phyloP scores from a whole-genome alignment of 2,329 filamentous ascomycete genomes.

The Pseudomassariella vexata region DNA sequence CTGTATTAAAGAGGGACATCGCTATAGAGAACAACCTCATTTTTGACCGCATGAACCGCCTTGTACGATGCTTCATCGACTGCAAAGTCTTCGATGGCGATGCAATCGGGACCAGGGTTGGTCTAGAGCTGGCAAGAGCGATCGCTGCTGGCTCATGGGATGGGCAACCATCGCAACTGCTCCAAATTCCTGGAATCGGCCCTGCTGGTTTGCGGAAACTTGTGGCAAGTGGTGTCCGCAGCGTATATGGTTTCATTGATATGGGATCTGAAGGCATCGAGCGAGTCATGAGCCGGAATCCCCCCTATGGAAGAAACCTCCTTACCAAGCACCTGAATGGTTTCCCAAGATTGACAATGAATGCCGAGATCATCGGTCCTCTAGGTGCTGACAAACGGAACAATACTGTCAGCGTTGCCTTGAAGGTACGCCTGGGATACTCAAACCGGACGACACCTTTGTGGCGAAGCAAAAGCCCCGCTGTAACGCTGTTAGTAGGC shows the following conservation, averaged over 20 bases:
- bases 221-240: constrained; percentile 62
- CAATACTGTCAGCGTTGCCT: constrained; percentile 48
- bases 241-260: constrained; percentile 63
- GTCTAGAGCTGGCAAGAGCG: constrained; percentile 72
- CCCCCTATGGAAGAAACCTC: constrained; percentile 72
- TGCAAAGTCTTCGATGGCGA: constrained; percentile 60
- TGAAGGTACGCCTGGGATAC: constrained; percentile 66
- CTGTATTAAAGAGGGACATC: constrained; percentile 50
- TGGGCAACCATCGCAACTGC: constrained; percentile 70
- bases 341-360: constrained; percentile 59
- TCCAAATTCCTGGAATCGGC: constrained; percentile 77
- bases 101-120: constrained; percentile 59
- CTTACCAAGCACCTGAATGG: constrained; percentile 55
- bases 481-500: constrained; percentile 69
- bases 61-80: constrained; percentile 72
- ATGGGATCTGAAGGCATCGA: too few species aligned
- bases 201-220: constrained; percentile 70
- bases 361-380: constrained; percentile 30
- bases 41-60: constrained; percentile 62
- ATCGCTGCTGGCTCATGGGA: constrained; percentile 77
- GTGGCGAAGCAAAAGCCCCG: constrained; percentile 61
- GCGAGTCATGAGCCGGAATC: constrained; percentile 68
- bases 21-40: constrained; percentile 56
- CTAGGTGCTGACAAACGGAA: constrained; percentile 23
- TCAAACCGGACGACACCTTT: constrained; percentile 58